Percentiles rank a stretch among this genome's conserved stretches.
phyloP scores from a whole-genome alignment of 495 filamentous ascomycete species.

The Xylaria grammica region DNA sequence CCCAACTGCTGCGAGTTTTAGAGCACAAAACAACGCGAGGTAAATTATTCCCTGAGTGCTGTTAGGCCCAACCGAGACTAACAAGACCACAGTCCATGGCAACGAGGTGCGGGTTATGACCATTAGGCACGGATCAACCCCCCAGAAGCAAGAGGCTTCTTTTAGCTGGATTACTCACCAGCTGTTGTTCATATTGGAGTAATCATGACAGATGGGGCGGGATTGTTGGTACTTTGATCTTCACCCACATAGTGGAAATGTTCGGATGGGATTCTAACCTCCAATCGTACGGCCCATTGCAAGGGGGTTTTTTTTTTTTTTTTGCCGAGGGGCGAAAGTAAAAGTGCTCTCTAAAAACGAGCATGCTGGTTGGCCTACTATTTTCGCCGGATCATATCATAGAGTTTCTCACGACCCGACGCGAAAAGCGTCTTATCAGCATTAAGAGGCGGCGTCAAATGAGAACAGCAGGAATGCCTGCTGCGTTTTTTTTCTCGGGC shows the following conservation, averaged over 20 bases:
- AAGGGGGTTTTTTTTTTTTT: constrained; percentile 4
- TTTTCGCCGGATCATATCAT: constrained; percentile 11
- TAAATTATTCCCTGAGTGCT: constrained; percentile 33
- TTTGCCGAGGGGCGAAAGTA: not conserved
- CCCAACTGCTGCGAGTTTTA: constrained; percentile 47
- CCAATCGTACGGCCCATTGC: not conserved
- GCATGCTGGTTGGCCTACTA: not conserved
- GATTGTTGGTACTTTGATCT: constrained; percentile 34
- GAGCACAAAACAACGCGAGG: constrained; percentile 54
- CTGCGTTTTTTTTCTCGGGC: constrained; percentile 25
- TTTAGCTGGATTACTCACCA: constrained; percentile 30
- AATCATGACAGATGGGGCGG: constrained; percentile 36
- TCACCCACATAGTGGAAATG: constrained; percentile 28
- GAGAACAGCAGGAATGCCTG: constrained; percentile 14
- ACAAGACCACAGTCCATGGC: constrained; percentile 52
- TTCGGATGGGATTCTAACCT: constrained; percentile 18
- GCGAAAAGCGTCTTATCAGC: constrained; percentile 29
- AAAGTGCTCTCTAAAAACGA: not conserved
- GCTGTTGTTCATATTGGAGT: constrained; percentile 30
- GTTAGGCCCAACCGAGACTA: constrained; percentile 21
- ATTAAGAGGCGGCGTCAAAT: constrained; percentile 33
- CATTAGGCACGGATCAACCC: constrained; percentile 31
- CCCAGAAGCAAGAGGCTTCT: constrained; percentile 27
- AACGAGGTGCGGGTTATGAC: constrained; percentile 62
- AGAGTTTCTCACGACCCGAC: constrained; percentile 26